Base-by-base conservation (phyloP, 2,329 filamentous ascomycete species). In the Bipolaris oryzae region DNA sequence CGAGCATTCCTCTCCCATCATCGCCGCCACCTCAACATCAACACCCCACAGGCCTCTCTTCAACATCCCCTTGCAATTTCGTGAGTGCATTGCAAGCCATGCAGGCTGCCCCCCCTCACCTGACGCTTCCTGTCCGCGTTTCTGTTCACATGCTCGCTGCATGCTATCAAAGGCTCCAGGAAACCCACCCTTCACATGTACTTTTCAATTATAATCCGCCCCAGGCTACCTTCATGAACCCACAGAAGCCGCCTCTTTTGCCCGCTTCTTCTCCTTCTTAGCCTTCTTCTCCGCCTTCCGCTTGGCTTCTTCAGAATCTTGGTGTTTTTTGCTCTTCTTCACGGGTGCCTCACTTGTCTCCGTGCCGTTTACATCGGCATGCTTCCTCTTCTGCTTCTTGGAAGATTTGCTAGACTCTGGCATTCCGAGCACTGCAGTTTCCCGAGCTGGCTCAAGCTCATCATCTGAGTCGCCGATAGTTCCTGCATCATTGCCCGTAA, bases 401-500 rank as follows among this genome's bases (percentile, higher is more conserved):
- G 67, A 66, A 7, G 62, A 60, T 13, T 64, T 20, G 23, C 64
- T 67, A 38, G 69, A 37, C 10, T 70, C 64, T 5, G 67, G 67
- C 16, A 66, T 60, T 7, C 59, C 68, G 11, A 71, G 55, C 31
- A 67, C 70, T 35, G 69, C 68, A 21, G 57, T 53, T 23, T 34
- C 47, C n/a, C 48, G 63, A 20, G 50, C 50, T 79, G 79, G 5
- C n/a, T 82, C 79, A 11, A 72, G 75, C 18, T 80, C 80, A 46
- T 71, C 73, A 15, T 79, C 78, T 5, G 74, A 76, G 20, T 72
- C 75, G 11, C 68, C 83, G 64, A 80, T 75, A 16, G 56, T 76
- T 23, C 76, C 81, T 28, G 72, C 73, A 28, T 76, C 76, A 23
- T 79, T 80, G 10, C 67, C 56, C 4, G 80, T 80, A 61, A 82